Base-by-base conservation (phyloP, 2,329 filamentous ascomycete species). In the Colletotrichum sidae region DNA sequence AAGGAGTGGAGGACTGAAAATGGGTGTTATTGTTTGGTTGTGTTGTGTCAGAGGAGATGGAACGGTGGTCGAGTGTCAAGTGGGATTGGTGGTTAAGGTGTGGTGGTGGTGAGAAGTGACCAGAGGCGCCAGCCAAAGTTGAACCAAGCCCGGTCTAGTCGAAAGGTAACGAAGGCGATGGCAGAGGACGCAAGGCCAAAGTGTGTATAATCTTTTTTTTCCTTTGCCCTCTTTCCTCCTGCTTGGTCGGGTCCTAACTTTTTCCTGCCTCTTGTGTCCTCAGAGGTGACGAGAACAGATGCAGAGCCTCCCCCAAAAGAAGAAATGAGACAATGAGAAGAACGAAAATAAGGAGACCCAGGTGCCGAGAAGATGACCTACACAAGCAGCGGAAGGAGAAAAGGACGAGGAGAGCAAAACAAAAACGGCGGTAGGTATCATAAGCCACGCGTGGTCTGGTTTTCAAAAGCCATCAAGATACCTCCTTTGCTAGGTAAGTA, bases 101-200 rank as follows among this genome's bases (percentile, higher is more conserved):
- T 42, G 42, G 62, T 47, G 55, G 39, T 50, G 44, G 62, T 47
- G 51, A 65, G 33, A 25, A 60, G 56, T 45, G 47, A 46, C 33
- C 12, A 53, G 55, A 64, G 57, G 62, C 62, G 62, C 62, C 52
- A 62, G 57, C 51, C 37, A 62, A 25, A 46, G 45, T 62, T 12
- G 46, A 51, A 4, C 33, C 35, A 51, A 54, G 41, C 44, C 58
- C 34, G 52, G 51, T 61, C 33, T 41, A 45, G 41, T 50, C 62
- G 52, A 65, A 61, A 62, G 62, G 62, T 65, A 65, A 65, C 58
- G 25, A 25, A 49, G 33, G 37, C 37, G 50, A 39, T 51, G 55
- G 25, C 62, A 17, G 52, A 51, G 11, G 57, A 51, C n/a, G 37
- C 33, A 9, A 25, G 37, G 51, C 39, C 6, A 8, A 41, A 61